Evolutionary conservation across 495 filamentous ascomycete genomes (phyloP).

Genomic region (Tuber microsphaerosporum): DNA sequence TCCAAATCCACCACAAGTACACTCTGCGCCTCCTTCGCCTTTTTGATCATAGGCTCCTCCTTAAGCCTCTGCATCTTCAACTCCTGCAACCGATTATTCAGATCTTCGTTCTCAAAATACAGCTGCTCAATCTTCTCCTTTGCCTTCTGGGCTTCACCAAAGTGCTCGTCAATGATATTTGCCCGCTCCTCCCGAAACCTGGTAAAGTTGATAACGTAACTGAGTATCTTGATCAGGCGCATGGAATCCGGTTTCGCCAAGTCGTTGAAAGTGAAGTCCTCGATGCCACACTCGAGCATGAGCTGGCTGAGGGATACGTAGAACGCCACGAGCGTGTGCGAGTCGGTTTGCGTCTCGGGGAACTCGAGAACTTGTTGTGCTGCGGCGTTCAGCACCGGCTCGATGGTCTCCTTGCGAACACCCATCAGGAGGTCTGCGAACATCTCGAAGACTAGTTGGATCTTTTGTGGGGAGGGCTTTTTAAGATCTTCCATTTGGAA

Average conservation of each 20-base stretch:
- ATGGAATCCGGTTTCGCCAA: slow-evolving; percentile 80
- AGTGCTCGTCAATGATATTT: slow-evolving; percentile 77
- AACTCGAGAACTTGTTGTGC: slow-evolving; percentile 66
- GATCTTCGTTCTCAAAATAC: slow-evolving; percentile 74
- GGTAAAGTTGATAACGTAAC: slow-evolving; percentile 96
- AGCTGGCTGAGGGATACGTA: slow-evolving; percentile 70
- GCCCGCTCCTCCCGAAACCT: slow-evolving; percentile 89
- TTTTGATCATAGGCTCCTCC: slow-evolving; percentile 68
- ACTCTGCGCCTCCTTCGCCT: slow-evolving; percentile 63
- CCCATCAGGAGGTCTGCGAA: slow-evolving; percentile 91
- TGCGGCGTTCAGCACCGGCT: slow-evolving; percentile 87
- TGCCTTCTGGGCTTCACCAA: slow-evolving; percentile 76
- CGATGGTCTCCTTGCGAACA: slow-evolving; percentile 77
- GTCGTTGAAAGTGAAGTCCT: slow-evolving; percentile 87
- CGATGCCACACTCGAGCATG: slow-evolving; percentile 79
- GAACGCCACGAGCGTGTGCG: slow-evolving; percentile 87
- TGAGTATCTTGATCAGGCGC: slow-evolving; percentile 83
- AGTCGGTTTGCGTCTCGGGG: slow-evolving; percentile 73
- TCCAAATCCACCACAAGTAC: slow-evolving; percentile 59
- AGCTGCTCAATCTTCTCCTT: slow-evolving; percentile 82
- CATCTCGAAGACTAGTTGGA: slow-evolving; percentile 96
- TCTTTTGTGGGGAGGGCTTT: slow-evolving; percentile 86
- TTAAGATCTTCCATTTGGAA: slow-evolving; percentile 83
- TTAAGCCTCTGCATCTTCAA: slow-evolving; percentile 69
- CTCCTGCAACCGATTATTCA: slow-evolving; percentile 70